A percentile compares a stretch with the other conserved stretches of the same genome.
phyloP scores from a whole-genome alignment of 257 asterid species.

The Forsythia suspensa region DNA sequence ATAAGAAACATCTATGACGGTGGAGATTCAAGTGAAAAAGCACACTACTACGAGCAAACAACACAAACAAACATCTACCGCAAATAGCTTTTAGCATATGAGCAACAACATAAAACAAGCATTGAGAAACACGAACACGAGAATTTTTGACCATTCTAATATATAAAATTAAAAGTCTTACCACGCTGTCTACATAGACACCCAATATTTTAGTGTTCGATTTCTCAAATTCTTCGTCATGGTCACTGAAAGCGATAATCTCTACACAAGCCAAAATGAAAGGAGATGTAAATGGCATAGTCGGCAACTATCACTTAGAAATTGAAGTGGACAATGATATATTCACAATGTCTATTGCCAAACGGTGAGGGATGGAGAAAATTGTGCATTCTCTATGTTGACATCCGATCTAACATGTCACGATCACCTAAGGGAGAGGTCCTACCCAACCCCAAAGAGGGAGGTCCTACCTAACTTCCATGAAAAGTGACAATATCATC shows the following conservation, averaged over 20 bases:
- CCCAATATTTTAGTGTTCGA: constrained; percentile 49
- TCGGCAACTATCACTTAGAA: constrained; percentile 11
- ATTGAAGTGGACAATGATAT: neutral
- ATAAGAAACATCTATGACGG: neutral
- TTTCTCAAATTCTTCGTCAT: constrained; percentile 42
- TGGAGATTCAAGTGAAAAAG: no score
- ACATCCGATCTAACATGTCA: no score
- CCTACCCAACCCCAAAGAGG: no score
- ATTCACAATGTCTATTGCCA: neutral
- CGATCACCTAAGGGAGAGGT: no score
- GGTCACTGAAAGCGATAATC: constrained; percentile 78
- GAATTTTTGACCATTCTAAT: neutral
- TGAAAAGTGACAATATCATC: no score
- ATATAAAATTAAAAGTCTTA: constrained; percentile 16
- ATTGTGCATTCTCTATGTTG: no score
- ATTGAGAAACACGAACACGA: neutral
- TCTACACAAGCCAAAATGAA: constrained; percentile 41
- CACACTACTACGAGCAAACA: no score
- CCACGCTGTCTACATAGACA: constrained; percentile 56
- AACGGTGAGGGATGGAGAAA: neutral
- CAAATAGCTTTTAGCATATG: neutral
- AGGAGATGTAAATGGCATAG: constrained; percentile 5
- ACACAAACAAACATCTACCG: no score
- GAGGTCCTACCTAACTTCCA: no score
- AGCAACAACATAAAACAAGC: neutral